Evolutionary conservation across 495 filamentous ascomycete species (phyloP), one percentile per base, ranked within the genome.

Genomic region (Neurospora sp.): DNA sequence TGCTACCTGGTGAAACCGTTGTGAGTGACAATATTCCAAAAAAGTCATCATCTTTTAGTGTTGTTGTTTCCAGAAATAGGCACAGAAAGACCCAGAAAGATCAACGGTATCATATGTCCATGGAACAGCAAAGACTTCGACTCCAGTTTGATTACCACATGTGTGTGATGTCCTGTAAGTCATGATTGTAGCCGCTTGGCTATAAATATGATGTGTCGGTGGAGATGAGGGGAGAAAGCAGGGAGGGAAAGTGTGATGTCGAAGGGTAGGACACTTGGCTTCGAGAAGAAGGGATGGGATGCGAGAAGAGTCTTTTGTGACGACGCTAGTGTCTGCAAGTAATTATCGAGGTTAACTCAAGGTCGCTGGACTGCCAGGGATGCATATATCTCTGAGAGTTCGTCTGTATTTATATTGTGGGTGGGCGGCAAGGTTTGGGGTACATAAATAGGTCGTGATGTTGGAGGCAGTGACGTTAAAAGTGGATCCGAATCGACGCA

Each of bases 401-500:
- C 27, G 27, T 37, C 12, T 35, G 14, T 65, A 65, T 37, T 31
- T 35, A 27, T 18, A 27, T 27, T 59, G 9, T 35, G 27, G 12
- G 53, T 35, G 14, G 27, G 53, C 53, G 53, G 53, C 7, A 65
- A 35, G 53, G 53, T 16, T 65, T 37, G 14, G 27, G 27, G 14
- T 35, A 27, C 20, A 65, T 7, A 14, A 65, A 65, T 35, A 37
- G 27, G 27, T 27, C 27, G 14, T 35, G 53, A 65, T 35, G 53
- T 35, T 65, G 27, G 53, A 76, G 70, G 74, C 72, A 69, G 70
- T 59, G 75, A 75, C 74, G 77, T 79, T 72, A 65, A 77, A 74
- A 74, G 76, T 79, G 76, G 78, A 70, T 41, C 77, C 71, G 40
- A 42, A 39, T 38, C 61, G 42, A 75, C 77, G 77, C 75, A 77